Percentiles rank a stretch among this genome's conserved stretches.
phyloP scores from a whole-genome alignment of 2,329 filamentous ascomycete genomes.

The Aspergillus sp. region DNA sequence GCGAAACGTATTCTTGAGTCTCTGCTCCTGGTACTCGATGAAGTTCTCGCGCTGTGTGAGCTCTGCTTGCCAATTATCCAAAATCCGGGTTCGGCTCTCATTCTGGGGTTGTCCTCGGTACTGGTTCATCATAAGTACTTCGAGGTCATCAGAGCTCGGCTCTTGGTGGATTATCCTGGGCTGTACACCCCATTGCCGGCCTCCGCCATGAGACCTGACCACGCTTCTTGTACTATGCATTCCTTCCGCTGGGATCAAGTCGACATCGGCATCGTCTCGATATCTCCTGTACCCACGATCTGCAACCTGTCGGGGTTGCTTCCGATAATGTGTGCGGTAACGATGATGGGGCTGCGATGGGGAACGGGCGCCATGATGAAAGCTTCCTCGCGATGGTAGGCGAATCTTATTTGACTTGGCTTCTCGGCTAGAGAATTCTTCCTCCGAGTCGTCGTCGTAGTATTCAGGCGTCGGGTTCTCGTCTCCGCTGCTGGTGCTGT shows the following conservation, averaged over 20 bases:
- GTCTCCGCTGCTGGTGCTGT: constrained; percentile 28
- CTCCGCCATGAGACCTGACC: constrained; percentile 1
- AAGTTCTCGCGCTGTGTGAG: constrained; percentile 7
- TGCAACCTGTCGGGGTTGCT: constrained; percentile 15
- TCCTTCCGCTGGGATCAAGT: constrained; percentile 26
- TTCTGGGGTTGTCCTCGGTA: constrained; percentile 16
- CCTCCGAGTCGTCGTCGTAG: constrained; percentile 27
- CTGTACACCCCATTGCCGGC: constrained; percentile 19
- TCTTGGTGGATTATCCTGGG: constrained; percentile 21
- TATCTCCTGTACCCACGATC: constrained; percentile 8
- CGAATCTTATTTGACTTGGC: constrained; percentile 17
- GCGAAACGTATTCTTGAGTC: constrained; percentile 18
- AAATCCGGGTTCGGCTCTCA: constrained; percentile 27
- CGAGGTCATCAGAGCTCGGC: constrained; percentile 14
- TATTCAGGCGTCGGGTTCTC: constrained; percentile 26
- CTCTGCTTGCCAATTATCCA: constrained; percentile 12
- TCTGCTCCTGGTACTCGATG: constrained; percentile 17
- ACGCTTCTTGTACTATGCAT: constrained; percentile 9
- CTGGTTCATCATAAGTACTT: constrained; percentile 14
- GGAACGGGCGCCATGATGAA: constrained; percentile 18
- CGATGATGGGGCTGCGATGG: constrained; percentile 14
- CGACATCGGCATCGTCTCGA: constrained; percentile 21
- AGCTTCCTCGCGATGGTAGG: constrained; percentile 17
- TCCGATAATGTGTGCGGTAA: constrained; percentile 30
- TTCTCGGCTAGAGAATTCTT: constrained; percentile 27